Evolutionary conservation across 176 grass and related monocot species (phyloP), one percentile per base, ranked within the genome.

Genomic region (Lolium rigidum): DNA sequence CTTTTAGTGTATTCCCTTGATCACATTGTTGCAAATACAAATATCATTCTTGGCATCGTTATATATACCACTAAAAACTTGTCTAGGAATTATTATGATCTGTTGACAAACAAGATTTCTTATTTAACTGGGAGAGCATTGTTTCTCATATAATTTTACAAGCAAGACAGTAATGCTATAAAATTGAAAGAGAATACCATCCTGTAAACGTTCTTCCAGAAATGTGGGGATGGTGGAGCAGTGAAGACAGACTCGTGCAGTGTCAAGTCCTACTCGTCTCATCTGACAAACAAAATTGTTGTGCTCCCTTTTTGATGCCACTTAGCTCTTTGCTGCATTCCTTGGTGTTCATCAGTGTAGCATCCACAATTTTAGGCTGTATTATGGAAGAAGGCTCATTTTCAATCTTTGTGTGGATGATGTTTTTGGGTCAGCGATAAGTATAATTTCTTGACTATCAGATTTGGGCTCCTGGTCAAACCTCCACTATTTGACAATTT

Each of bases 171-270:
- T 57, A 5, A 57, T 48, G 21, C 4, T 55, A 41, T 31, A 85
- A 81, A 80, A 75, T 2, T 0, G 37, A 70, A 76, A 41, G 28
- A 90, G 26, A 67, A 63, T 98, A 95, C 93, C 95, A 93, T 92
- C 86, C 89, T 98, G 50, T 91, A 93, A 28, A 93, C 87, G 74
- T 82, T 95, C 87, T 95, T 98, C 91, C 93, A 98, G 80, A 95
- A 98, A 92, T 93, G 91, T 24, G 93, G 95, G 15, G 93, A 95
- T 63, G 95, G 95, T 58, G 80, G 89, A 44, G 89, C 91, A 68
- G 24, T 72, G 70, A 98, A 90, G 74, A 85, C 93, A 26, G 95
- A 91, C 80, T 83, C 82, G 24, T 43, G 85, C 85, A 98, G 72
- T 62, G 85, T 86, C 31, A 72, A 80, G 26, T 93, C 92, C 78